Evolutionary conservation across 495 filamentous ascomycete genomes (phyloP).

Genomic region (Cercophora sp.): DNA sequence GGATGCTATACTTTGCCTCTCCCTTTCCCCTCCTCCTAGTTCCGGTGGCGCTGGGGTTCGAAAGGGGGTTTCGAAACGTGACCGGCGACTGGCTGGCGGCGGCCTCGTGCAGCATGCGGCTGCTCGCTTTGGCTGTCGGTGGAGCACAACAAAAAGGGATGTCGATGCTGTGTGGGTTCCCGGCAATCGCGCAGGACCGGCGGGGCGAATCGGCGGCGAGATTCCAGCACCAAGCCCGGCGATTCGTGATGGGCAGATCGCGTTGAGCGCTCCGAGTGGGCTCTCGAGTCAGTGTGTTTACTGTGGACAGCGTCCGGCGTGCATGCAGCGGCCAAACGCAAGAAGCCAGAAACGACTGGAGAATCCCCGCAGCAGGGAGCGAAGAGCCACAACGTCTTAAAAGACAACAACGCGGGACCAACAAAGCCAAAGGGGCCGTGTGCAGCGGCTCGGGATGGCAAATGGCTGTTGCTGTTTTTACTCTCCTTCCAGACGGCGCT

Average conservation of each 20-base stretch:
- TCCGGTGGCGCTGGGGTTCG: constrained; percentile 15
- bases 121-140: background rate
- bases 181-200: constrained; percentile 3
- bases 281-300: constrained; percentile 9
- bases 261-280: background rate
- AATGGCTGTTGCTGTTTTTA: constrained; percentile 14
- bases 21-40: constrained; percentile 1
- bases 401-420: background rate
- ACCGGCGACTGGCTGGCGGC: constrained; percentile 9
- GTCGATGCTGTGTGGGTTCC: background rate
- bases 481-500: too few relatives aligned
- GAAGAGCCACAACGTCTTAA: background rate
- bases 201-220: constrained; percentile 8
- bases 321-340: constrained; percentile 1
- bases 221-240: constrained; percentile 4
- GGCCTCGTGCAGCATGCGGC: constrained; percentile 5
- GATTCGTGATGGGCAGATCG: constrained; percentile 11
- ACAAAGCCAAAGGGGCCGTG: constrained; percentile 4
- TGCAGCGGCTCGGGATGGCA: constrained; percentile 11
- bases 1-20: constrained; percentile 1
- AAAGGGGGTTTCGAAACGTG: constrained; percentile 2
- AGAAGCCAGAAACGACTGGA: constrained; percentile 2
- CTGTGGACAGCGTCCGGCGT: too few relatives aligned
- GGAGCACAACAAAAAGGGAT: constrained; percentile 6
- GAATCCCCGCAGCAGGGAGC: background rate